Evolutionary conservation across 306 rosid genomes (phyloP), one percentile per base, ranked within the genome.

Genomic region (Fragaria vesca): DNA sequence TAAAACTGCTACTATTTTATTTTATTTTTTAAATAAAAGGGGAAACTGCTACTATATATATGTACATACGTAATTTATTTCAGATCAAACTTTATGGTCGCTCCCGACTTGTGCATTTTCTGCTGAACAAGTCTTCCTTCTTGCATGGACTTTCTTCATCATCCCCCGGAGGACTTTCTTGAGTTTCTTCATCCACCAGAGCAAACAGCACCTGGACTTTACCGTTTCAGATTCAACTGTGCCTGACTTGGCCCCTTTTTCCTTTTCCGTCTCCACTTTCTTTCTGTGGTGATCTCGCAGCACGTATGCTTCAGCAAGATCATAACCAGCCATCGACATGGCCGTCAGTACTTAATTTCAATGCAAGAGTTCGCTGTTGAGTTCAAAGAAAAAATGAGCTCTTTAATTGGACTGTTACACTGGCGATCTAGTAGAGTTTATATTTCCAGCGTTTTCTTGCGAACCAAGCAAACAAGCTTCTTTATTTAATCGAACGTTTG

Each of bases 231-330:
- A 58, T 58, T 58, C 6, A 21, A 16, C 4, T 57, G 0, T 57
- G 4, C 63, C 63, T 8, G 6, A 57, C 61, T 20, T 54, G 61
- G 63, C 30, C 10, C 63, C 63, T 6, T 57, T 21, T 62, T 21
- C 66, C 47, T 2, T 42, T 10, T 8, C 61, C 26, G 34, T 78
- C 77, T 78, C 61, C 63, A 71, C 8, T 8, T 78, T 78, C 52
- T 71, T 45, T 5, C 2, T 24, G 20, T 47, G 30, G 40, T 36
- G 55, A 4, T 71, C 69, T 62, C 51, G 38, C 77, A 62, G 26
- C 32, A 78, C 81, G 72, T 71, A 71, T 51, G 71, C 81, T 71
- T 78, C 76, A 17, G 81, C 77, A 46, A 57, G 30, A n/a, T 57
- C 30, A 57, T 20, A 21, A 21, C 63, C 63, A 8, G 63, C 63